A percentile compares a stretch with the other conserved stretches of the same genome.
These are phyloP conservation scores for Suillus clintonianus DNA, from an alignment of 768 basidiomycete species.

Conservation along the genomic window DNA sequence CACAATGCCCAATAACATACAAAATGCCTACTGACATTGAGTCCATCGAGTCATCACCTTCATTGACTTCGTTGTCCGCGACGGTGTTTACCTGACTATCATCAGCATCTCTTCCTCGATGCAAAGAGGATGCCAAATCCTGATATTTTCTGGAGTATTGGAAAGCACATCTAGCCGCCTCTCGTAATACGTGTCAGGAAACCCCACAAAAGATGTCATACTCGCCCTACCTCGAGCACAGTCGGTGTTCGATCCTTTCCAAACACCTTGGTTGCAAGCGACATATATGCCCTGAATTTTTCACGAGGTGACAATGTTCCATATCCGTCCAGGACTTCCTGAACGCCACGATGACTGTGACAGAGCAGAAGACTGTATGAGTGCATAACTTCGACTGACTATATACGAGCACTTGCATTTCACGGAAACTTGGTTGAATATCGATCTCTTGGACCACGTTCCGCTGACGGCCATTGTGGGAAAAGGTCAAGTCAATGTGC, in stretches of 20 bases:
- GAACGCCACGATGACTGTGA: not conserved
- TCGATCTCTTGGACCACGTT: not conserved
- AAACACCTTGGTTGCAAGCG: not conserved
- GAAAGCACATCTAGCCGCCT: not conserved
- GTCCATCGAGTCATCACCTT: not conserved
- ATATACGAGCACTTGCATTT: not conserved
- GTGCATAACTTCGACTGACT: not conserved
- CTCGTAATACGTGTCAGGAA: not conserved
- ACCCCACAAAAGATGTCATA: too few relatives aligned
- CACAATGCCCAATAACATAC: not conserved
- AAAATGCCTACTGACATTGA: not conserved
- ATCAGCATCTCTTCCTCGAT: not conserved
- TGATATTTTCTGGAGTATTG: not conserved
- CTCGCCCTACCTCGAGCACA: not conserved
- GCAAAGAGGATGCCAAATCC: not conserved
- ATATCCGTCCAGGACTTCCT: not conserved
- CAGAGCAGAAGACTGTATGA: not conserved
- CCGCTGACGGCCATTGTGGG: not conserved
- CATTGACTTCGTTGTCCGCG: not conserved
- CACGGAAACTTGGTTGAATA: not conserved
- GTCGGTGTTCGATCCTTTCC: not conserved
- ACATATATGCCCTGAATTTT: slow-evolving; percentile 1
- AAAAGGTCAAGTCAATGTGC: not conserved
- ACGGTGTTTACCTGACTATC: too few relatives aligned
- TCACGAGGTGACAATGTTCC: not conserved